Base-by-base conservation (phyloP, 257 asterid genomes). In the Ehretia macrophylla region DNA sequence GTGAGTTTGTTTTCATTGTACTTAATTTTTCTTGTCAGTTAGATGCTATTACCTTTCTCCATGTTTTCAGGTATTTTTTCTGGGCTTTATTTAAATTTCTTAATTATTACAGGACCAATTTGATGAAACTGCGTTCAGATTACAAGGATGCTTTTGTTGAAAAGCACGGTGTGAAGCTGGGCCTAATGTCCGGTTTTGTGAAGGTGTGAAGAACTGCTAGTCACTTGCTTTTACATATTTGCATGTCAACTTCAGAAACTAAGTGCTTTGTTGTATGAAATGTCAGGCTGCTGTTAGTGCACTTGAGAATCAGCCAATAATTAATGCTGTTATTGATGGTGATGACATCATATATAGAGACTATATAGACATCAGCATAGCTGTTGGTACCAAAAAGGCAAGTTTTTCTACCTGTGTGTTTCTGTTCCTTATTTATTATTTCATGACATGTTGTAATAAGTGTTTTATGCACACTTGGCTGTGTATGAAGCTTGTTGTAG, bases 361-460 rank as follows among this genome's bases (percentile, higher is more conserved):
- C 69, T 93, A 89, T 11, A 62, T 86, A 32, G 99, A 93, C 69
- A 86, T 93, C 70, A 93, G 99, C 79, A 90, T 93, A 52, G 99
- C 97, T 22, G 99, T 93, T 79, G 99, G 99, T 64, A 93, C 99
- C 59, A 89, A 97, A 56, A 93, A 89, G 96, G 99, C 70, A 76
- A 79, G 87, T 59, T 56, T 42, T 10, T 42, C 16, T 10, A 42
- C 35, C 35, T 27, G 35, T 27, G 3, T 27, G 35, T 27, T 27
- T 27, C 35, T 6, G n/a, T 6, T 27, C 6, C 35, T 27, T 3
- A 27, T 27, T 27, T 27, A 27, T 27, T 6, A 27, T 6, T 27
- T 27, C 35, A 1, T 27, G 35, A 27, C 35, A 27, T 1, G 35
- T 27, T 6, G 6, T 6, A 27, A 27, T 27, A 27, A 1, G 35